Evolutionary conservation across 352 stramenopile genomes (phyloP).

Genomic region (Phytopythium mirpurense): DNA sequence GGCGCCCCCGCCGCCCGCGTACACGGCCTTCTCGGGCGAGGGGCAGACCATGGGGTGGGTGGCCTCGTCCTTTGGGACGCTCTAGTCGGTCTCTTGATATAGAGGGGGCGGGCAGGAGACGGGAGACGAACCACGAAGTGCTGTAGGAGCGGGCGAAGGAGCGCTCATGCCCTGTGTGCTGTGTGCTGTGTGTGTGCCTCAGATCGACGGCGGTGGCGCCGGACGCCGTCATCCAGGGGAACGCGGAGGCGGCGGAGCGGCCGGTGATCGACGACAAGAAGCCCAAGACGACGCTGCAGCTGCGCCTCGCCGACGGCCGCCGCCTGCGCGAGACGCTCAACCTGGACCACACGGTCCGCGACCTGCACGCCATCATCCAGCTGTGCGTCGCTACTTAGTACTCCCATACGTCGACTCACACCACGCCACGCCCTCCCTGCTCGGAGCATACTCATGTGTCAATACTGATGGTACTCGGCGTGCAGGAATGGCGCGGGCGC

Average conservation of each 20-base stretch:
- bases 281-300: constrained; percentile 85
- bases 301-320: constrained; percentile 82
- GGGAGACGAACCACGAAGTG: no score
- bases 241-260: constrained; percentile 24
- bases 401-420: no score
- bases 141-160: no score
- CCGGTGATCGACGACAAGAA: constrained; percentile 83
- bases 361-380: constrained; percentile 85
- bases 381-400: constrained; percentile 48
- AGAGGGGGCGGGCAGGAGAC: no score
- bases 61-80: no score
- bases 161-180: no score
- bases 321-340: constrained; percentile 83
- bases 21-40: constrained; percentile 83
- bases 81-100: no score
- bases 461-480: no score
- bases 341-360: constrained; percentile 81
- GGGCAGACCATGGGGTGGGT: constrained; percentile 72
- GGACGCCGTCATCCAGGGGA: constrained; percentile 43
- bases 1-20: constrained; percentile 54
- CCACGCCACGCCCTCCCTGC: no score
- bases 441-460: no score
- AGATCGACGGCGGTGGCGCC: constrained; percentile 35
- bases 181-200: constrained; percentile 9
- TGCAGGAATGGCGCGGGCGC: constrained; percentile 60